Base-by-base conservation (phyloP, 768 basidiomycete species). In the Amanita rubescens region DNA sequence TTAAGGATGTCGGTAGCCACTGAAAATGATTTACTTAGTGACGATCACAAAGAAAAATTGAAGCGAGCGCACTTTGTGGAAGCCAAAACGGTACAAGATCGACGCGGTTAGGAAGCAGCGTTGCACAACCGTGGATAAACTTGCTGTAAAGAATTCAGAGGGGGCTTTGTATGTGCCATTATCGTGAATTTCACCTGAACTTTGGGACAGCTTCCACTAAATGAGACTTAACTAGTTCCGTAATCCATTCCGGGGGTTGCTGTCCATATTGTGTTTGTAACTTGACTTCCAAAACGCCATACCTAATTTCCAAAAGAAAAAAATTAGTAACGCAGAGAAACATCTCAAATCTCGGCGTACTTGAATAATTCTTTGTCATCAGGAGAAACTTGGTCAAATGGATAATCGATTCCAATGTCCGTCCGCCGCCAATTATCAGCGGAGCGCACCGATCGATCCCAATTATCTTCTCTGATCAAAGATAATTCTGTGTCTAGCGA, bases 11-110 rank as follows among this genome's bases (percentile, higher is more conserved):
- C 91, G 49, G 80, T 87, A 55, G 96, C 94, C 94, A 97, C 89
- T 91, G 54, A 12, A 39, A 49, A 46, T 42, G 42, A 33, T 15
- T 27, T 34, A 24, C 27, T 55, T 20, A 45, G 38, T 55, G 33
- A 43, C 1, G 14, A 41, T 27, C 27, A 20, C 33, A n/a, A n/a
- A n/a, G 11, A 44, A 32, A 46, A 30, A 19, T 49, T 1, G 27
- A 34, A 38, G 51, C 9, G 10, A 15, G 60, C 78, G 37, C 66
- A 90, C 89, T 96, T 66, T 98, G 94, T 5, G 94, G 94, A 5
- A 94, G 79, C 96, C 96, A 99, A 77, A 97, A 99, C 5, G 96
- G 96, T 33, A 99, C 89, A 20, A 99, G 79, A 63, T 97, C 90
- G 42, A 97, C 94, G 33, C 95, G 87, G 62, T 90, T 81, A 17